Evolutionary conservation across 129 eudicot genomes (phyloP).

Genomic region (Tagetes erecta): DNA sequence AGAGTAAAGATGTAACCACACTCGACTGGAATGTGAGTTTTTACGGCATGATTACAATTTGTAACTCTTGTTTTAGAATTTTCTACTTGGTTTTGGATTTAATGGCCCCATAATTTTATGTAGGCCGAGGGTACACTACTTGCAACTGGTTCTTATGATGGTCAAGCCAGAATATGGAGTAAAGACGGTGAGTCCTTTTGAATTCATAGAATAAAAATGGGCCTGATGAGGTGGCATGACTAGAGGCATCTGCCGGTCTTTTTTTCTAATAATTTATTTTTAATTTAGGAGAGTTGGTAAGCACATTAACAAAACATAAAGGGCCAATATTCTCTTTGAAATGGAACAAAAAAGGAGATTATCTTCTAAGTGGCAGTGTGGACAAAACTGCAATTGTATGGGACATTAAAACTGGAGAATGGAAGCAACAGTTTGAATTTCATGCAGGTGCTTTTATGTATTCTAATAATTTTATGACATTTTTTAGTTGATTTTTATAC

Average conservation of each 20-base stretch:
- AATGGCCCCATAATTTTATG: neutral
- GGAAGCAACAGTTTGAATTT: constrained; percentile 94
- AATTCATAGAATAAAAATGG: neutral
- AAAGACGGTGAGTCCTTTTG: constrained; percentile 61
- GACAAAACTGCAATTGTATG: constrained; percentile 97
- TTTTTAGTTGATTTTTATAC: neutral
- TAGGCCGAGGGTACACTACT: constrained; percentile 92
- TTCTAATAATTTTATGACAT: neutral
- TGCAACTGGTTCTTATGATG: constrained; percentile 99
- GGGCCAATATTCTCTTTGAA: constrained; percentile 92
- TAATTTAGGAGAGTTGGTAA: constrained; percentile 61
- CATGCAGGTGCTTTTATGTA: constrained; percentile 55
- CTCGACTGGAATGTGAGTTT: constrained; percentile 96
- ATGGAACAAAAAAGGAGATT: constrained; percentile 98
- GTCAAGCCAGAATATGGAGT: constrained; percentile 94
- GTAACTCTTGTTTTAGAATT: neutral
- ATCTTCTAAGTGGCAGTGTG: constrained; percentile 92
- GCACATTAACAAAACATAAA: constrained; percentile 81
- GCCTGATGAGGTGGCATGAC: neutral
- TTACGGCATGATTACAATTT: constrained; percentile 13
- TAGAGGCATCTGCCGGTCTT: neutral
- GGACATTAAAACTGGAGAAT: constrained; percentile 88
- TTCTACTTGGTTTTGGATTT: constrained; percentile 10
- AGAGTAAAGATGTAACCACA: constrained; percentile 94
- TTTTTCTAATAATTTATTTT: neutral